A percentile compares a stretch with the other conserved stretches of the same genome.
Evolutionary conservation across 805 yeast species (phyloP).

Genomic region (Debaryomyces prosopidis): DNA sequence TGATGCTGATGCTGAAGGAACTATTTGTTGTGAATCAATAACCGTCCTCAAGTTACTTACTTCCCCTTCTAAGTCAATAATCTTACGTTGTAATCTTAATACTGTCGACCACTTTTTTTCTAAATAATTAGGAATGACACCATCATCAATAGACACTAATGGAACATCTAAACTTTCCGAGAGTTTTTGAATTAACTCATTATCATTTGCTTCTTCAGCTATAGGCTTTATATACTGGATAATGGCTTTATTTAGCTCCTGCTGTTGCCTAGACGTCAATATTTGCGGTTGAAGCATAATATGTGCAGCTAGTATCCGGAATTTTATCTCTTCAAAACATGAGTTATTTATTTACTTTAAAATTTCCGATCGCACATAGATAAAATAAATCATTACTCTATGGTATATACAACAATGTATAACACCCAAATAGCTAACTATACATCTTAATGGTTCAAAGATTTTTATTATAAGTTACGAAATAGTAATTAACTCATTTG

Average conservation of each 20-base stretch:
- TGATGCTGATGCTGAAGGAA: slow-evolving; percentile 1
- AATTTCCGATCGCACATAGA: too few relatives aligned
- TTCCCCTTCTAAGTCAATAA: slow-evolving; percentile 68
- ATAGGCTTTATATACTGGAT: slow-evolving; percentile 47
- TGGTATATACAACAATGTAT: too few relatives aligned
- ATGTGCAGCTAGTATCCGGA: neutral
- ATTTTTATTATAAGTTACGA: too few relatives aligned
- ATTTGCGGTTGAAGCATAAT: slow-evolving; percentile 13
- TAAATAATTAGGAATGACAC: slow-evolving; percentile 42
- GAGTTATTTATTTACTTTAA: too few relatives aligned
- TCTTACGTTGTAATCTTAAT: slow-evolving; percentile 71
- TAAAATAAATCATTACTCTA: too few relatives aligned
- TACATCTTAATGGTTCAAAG: too few relatives aligned
- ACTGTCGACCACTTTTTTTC: slow-evolving; percentile 90
- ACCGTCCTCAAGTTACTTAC: slow-evolving; percentile 49
- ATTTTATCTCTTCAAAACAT: too few relatives aligned
- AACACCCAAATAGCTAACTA: too few relatives aligned
- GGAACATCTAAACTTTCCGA: slow-evolving; percentile 10
- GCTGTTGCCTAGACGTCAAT: slow-evolving; percentile 43
- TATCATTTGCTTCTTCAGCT: slow-evolving; percentile 14
- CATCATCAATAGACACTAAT: slow-evolving; percentile 20
- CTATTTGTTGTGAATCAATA: slow-evolving; percentile 29
- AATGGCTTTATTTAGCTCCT: slow-evolving; percentile 49
- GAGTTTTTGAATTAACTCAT: slow-evolving; percentile 12
- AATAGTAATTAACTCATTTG: neutral